A percentile compares a stretch with the other conserved stretches of the same genome.
phyloP scores from a whole-genome alignment of 306 rosid genomes.

The Bauhinia variegata region DNA sequence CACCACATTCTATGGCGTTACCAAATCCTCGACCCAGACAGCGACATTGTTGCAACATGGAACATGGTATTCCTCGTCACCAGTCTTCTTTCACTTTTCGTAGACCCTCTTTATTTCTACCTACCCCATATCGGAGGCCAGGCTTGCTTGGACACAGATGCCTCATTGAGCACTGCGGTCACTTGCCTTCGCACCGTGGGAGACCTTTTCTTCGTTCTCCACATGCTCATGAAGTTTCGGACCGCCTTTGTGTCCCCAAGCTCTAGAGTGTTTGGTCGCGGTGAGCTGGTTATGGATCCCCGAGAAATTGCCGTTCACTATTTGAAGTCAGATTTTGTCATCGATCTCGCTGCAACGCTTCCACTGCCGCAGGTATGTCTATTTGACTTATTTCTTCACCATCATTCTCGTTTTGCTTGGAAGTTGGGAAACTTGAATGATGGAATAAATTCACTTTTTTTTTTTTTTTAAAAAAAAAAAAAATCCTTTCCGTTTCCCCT shows the following conservation, averaged over 20 bases:
- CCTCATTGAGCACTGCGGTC: constrained; percentile 40
- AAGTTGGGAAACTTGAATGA: background rate
- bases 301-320: constrained; percentile 67
- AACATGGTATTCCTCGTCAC: constrained; percentile 75
- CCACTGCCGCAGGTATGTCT: constrained; percentile 76
- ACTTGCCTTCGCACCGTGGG: constrained; percentile 64
- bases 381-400: background rate
- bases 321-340: constrained; percentile 72
- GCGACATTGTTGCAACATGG: constrained; percentile 77
- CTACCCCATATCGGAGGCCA: constrained; percentile 73
- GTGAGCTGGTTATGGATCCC: constrained; percentile 80
- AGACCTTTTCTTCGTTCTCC: constrained; percentile 78
- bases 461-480: too few relatives aligned
- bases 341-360: constrained; percentile 85
- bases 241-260: constrained; percentile 84
- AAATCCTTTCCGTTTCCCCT: too few relatives aligned
- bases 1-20: constrained; percentile 68
- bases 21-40: constrained; percentile 84
- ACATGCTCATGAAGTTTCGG: constrained; percentile 79
- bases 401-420: too few relatives aligned
- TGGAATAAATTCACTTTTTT: too few relatives aligned
- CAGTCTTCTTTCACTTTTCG: constrained; percentile 69
- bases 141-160: constrained; percentile 60
- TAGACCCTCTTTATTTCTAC: constrained; percentile 85
- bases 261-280: constrained; percentile 84